Evolutionary conservation across 2,329 filamentous ascomycete genomes (phyloP).

Genomic region (Venturia carpophila): DNA sequence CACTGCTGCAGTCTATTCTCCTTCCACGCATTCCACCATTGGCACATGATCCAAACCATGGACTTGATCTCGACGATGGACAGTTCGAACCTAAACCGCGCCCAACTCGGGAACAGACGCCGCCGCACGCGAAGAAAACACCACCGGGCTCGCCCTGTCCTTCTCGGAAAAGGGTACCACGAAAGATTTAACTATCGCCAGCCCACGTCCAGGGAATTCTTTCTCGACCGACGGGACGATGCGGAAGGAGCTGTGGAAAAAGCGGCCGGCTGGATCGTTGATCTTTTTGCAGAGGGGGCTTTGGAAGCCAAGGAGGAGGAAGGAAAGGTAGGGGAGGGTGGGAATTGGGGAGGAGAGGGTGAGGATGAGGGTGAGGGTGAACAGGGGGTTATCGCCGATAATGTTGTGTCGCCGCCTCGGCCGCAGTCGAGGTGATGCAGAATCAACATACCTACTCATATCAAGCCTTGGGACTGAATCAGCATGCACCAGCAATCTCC

Average conservation of each 20-base stretch:
- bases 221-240: conserved; percentile 10
- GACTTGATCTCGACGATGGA: too few relatives aligned
- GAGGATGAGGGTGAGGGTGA: not conserved
- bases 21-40: not conserved
- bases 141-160: conserved; percentile 23
- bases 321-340: not conserved
- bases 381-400: not conserved
- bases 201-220: conserved; percentile 25
- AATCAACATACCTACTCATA: too few relatives aligned
- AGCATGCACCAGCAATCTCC: too few relatives aligned
- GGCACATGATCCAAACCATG: not conserved
- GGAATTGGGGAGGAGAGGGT: too few relatives aligned
- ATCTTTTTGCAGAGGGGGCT: not conserved
- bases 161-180: conserved; percentile 27
- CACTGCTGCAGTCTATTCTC: not conserved
- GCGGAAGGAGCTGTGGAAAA: not conserved
- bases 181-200: conserved; percentile 26
- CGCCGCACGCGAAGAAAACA: not conserved
- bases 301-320: not conserved
- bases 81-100: too few relatives aligned
- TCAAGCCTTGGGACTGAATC: too few relatives aligned
- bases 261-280: not conserved
- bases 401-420: not conserved
- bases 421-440: not conserved
- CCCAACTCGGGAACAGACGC: too few relatives aligned